A percentile compares a stretch with the other conserved stretches of the same genome.
Conservation (phyloP, 148 eudicot genomes). For the Persicaria maculosa region DNA sequence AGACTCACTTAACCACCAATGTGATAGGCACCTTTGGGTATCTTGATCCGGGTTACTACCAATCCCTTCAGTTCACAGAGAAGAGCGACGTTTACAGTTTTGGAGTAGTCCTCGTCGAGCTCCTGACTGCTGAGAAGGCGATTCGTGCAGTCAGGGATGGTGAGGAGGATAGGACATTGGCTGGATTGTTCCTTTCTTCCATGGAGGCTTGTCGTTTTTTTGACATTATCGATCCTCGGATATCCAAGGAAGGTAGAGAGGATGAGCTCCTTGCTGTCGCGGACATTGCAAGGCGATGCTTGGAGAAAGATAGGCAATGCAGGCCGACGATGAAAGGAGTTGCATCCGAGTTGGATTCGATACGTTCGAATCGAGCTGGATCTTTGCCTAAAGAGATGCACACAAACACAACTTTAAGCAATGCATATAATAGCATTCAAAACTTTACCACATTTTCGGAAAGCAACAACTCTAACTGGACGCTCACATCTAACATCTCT, state of each 20-base stretch:
- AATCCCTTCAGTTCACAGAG: not conserved
- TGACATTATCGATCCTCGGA: not conserved
- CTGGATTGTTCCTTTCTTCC: not conserved
- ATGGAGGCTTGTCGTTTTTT: not conserved
- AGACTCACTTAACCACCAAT: not conserved
- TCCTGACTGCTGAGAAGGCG: not conserved
- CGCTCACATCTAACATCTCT: not conserved
- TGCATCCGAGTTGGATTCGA: not conserved
- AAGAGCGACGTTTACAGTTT: not conserved
- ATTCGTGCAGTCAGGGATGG: not conserved
- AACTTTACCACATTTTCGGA: not conserved
- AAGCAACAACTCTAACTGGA: not conserved
- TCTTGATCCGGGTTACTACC: not conserved
- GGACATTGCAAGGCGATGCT: not conserved
- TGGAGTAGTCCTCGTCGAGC: not conserved
- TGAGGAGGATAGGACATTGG: not conserved
- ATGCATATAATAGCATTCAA: not conserved
- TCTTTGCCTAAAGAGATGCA: not conserved
- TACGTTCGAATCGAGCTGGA: not conserved
- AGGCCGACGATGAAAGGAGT: not conserved
- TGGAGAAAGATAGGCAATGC: not conserved
- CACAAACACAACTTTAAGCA: not conserved
- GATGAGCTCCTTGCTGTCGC: not conserved
- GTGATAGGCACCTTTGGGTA: not conserved
- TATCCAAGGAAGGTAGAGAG: not conserved